Conservation (phyloP, 345 rosid genomes). For the Linum trigynum region DNA sequence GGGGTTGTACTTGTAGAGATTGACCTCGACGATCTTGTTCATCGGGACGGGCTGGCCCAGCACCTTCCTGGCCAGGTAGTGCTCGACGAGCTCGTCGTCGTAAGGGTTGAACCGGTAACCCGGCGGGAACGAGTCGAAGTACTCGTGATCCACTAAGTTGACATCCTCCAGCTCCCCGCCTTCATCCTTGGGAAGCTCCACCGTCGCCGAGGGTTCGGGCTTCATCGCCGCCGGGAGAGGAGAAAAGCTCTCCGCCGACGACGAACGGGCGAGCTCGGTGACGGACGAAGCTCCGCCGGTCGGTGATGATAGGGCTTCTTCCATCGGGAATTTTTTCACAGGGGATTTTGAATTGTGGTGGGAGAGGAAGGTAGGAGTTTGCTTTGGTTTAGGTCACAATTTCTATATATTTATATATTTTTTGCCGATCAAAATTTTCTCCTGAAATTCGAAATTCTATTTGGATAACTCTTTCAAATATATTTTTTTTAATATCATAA, state of each 20-base stretch:
- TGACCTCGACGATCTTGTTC: slow-evolving; percentile 2
- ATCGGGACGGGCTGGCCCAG: neutral
- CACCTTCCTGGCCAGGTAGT: slow-evolving; percentile 8
- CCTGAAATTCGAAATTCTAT: too few relatives aligned
- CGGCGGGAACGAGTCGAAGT: slow-evolving; percentile 4
- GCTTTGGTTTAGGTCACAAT: too few relatives aligned
- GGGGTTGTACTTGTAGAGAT: slow-evolving; percentile 7
- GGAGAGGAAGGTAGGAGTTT: too few relatives aligned
- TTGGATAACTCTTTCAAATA: too few relatives aligned
- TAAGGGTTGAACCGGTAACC: slow-evolving; percentile 9
- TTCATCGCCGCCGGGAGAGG: neutral
- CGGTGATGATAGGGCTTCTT: too few relatives aligned
- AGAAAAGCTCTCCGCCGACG: too few relatives aligned
- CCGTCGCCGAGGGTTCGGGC: neutral
- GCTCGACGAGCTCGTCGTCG: slow-evolving; percentile 8
- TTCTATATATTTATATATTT: too few relatives aligned
- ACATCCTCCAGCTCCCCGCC: neutral
- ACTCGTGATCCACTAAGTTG: neutral
- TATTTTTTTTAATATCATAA: too few relatives aligned
- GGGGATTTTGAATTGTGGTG: too few relatives aligned
- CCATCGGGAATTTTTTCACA: too few relatives aligned
- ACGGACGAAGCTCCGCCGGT: neutral
- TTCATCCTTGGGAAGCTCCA: neutral
- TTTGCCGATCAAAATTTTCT: too few relatives aligned
- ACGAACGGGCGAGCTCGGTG: neutral